phyloP scores from a whole-genome alignment of 441 rosid species.

The Melastoma candidum region DNA sequence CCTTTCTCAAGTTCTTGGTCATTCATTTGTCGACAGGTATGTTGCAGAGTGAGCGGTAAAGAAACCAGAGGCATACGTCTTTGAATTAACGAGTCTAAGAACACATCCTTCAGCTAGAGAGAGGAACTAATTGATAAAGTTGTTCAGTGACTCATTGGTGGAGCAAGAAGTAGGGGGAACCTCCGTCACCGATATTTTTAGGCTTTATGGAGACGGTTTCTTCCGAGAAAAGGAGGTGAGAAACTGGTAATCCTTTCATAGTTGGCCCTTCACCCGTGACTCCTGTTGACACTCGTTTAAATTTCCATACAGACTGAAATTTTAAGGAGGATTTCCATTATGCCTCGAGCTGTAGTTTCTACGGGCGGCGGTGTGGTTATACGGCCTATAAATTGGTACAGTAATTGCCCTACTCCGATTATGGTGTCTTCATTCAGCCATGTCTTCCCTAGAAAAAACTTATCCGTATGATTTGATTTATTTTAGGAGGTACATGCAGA shows the following conservation, averaged over 20 bases:
- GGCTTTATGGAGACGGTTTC: constrained; percentile 61
- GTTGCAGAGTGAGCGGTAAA: not conserved
- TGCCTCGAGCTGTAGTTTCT: constrained; percentile 61
- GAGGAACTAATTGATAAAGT: too few relatives aligned
- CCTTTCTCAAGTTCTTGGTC: constrained; percentile 48
- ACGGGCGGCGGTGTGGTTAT: constrained; percentile 93
- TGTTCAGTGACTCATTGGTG: constrained; percentile 50
- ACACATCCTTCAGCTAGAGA: too few relatives aligned
- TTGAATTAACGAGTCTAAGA: too few relatives aligned
- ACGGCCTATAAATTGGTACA: constrained; percentile 62
- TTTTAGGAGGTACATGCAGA: constrained; percentile 65
- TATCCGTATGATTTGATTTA: constrained; percentile 2
- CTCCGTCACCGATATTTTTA: constrained; percentile 75
- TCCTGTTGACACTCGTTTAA: not conserved
- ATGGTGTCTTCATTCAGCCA: not conserved
- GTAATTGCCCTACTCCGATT: not conserved
- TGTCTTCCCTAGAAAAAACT: not conserved
- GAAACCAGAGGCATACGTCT: not conserved
- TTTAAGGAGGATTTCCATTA: constrained; percentile 40
- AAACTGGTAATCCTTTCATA: not conserved
- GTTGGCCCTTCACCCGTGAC: not conserved
- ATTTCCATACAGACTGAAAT: constrained; percentile 46
- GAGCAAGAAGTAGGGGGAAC: constrained; percentile 53
- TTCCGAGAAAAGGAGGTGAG: constrained; percentile 80
- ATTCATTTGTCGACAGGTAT: constrained; percentile 69